Evolutionary conservation across 2,329 filamentous ascomycete genomes (phyloP).

Genomic region (Raffaelea arxii): DNA sequence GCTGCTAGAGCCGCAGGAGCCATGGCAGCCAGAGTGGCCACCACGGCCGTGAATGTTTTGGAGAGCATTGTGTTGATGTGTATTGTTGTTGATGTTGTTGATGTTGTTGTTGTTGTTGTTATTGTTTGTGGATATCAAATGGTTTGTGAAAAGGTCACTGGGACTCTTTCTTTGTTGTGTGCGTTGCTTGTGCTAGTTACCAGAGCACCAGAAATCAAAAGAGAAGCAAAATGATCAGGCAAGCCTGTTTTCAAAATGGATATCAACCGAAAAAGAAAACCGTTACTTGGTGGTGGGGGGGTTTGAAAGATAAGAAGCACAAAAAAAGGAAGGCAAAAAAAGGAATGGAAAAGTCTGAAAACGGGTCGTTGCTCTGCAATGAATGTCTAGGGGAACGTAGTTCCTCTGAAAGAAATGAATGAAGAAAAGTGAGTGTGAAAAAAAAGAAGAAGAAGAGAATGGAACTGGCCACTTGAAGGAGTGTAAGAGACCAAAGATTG

Average conservation of each 20-base stretch:
- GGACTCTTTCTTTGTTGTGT: not conserved
- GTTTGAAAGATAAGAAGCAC: no score
- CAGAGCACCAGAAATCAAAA: not conserved
- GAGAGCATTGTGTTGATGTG: slow-evolving; percentile 5
- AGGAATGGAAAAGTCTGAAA: not conserved
- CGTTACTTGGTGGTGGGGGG: not conserved
- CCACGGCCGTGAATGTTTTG: slow-evolving; percentile 11
- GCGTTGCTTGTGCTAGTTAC: not conserved
- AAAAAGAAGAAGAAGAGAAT: not conserved
- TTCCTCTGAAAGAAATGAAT: not conserved
- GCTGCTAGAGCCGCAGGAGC: slow-evolving; percentile 30
- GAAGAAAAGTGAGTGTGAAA: not conserved
- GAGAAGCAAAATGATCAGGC: not conserved
- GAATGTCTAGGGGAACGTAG: not conserved
- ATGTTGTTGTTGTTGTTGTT: not conserved
- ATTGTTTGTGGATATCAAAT: not conserved
- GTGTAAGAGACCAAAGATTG: not conserved
- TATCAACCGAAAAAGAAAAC: not conserved
- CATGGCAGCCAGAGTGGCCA: slow-evolving; percentile 17
- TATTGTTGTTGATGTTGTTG: not conserved
- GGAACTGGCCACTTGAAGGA: not conserved
- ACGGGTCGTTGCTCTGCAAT: not conserved
- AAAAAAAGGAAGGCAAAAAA: not conserved
- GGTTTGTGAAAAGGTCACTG: not conserved
- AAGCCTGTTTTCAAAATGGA: not conserved